Base-by-base conservation (phyloP, 2,329 filamentous ascomycete species). In the Sclerotinia nivalis region DNA sequence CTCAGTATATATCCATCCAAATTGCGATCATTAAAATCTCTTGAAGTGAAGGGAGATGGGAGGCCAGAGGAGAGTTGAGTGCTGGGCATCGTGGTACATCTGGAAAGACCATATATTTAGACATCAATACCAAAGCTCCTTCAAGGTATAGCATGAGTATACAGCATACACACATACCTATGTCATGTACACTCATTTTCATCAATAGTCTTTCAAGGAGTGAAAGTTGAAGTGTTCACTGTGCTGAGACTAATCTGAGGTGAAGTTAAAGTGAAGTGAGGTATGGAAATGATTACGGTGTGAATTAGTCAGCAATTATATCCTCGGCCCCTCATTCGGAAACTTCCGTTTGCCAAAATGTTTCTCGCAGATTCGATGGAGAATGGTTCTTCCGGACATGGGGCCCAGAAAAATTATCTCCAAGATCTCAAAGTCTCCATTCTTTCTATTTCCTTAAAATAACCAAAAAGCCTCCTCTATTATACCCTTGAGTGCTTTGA, bases 401-500 rank as follows among this genome's bases (percentile, higher is more conserved):
- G 31, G 61, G 61, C 61, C 61, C 61, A 65, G 61, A 65, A 65
- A 65, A 65, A 65, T 65, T 65, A 65, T 65, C 47, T 65, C n/a
- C 47, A 65, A 52, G 47, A 49, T 54, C 47, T n/a, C 34, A 52
- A 64, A 52, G 47, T 52, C 47, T 52, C 61, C 61, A 65, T 66
- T 66, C 50, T 45, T 66, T 58, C 50, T 18, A 18, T 45, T 66
- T 56, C 37, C 64, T 66, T 58, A 43, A 50, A 54, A 66, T 13
- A 52, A 66, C 13, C 25, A n/a, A 56, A 66, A 66, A 37, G 47
- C 47, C 47, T 54, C 34, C 34, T 65, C n/a, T 52, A 20, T 68
- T 58, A 61, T 43, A 71, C 34, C 45, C 68, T 37, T 61, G 49
- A 56, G 56, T 34, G 47, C 71, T 40, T 72, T 68, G 52, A 69